phyloP scores from a whole-genome alignment of 257 asterid species.

The Nemophila menziesii region DNA sequence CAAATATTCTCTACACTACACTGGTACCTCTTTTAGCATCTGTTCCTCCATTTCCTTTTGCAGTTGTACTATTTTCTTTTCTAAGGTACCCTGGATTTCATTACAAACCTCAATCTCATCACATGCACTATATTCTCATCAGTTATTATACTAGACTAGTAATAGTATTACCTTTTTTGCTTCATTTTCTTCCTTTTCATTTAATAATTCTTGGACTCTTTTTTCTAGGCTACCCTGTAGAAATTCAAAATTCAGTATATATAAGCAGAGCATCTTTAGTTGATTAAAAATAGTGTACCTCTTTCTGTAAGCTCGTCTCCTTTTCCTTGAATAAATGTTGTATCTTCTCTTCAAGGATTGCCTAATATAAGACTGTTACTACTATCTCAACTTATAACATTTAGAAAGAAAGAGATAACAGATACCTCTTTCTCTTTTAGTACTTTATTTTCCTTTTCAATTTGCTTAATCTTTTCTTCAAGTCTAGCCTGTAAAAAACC shows the following conservation, averaged over 20 bases:
- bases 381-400: neutral
- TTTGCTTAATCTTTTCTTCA: slow-evolving; percentile 29
- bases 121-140: neutral
- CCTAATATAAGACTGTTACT: slow-evolving; percentile 24
- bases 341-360: slow-evolving; percentile 33
- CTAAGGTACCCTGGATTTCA: slow-evolving; percentile 26
- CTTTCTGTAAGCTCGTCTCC: slow-evolving; percentile 32
- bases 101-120: slow-evolving; percentile 12
- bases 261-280: neutral
- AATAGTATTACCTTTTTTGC: slow-evolving; percentile 37
- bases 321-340: slow-evolving; percentile 36
- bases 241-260: neutral
- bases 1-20: neutral
- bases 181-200: slow-evolving; percentile 26
- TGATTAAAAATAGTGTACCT: slow-evolving; percentile 23
- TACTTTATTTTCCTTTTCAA: slow-evolving; percentile 34
- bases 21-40: slow-evolving; percentile 38
- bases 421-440: slow-evolving; percentile 38
- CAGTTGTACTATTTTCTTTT: slow-evolving; percentile 24
- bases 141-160: too few relatives aligned
- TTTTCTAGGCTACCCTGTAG: slow-evolving; percentile 33
- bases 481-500: slow-evolving; percentile 30
- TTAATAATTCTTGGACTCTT: slow-evolving; percentile 27
- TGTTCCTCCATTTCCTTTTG: slow-evolving; percentile 26
- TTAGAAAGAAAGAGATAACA: neutral